phyloP scores from a whole-genome alignment of 192 early-diverging fungal genomes.

The Lobosporangium transversale region DNA sequence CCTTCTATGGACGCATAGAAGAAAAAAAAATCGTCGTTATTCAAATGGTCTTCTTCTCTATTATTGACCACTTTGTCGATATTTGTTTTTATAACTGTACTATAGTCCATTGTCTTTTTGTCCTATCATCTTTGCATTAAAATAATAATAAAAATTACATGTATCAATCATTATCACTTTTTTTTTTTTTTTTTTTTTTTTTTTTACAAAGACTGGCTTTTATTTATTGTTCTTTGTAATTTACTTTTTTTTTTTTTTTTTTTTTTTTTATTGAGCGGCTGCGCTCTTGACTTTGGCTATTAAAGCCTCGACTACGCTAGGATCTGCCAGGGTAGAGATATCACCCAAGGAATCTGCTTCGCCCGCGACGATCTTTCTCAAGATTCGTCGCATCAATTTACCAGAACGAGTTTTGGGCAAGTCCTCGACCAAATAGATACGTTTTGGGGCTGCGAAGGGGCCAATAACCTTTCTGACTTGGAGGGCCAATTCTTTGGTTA shows the following conservation, averaged over 20 bases:
- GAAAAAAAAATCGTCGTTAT: too few species aligned
- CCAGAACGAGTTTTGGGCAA: constrained; percentile 97
- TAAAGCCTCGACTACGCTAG: constrained; percentile 49
- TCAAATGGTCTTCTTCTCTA: too few species aligned
- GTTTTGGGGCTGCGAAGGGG: constrained; percentile 91
- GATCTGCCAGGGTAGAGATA: constrained; percentile 87
- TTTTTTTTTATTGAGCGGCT: constrained; percentile 2
- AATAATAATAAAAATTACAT: background rate
- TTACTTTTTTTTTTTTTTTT: background rate
- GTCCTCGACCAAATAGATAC: constrained; percentile 83
- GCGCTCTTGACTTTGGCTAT: constrained; percentile 37
- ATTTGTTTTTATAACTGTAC: background rate
- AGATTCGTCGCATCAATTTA: constrained; percentile 94
- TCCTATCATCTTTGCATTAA: background rate
- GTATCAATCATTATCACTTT: background rate
- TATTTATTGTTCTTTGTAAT: background rate
- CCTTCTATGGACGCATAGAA: background rate
- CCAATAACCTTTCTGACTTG: constrained; percentile 92
- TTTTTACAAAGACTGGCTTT: background rate
- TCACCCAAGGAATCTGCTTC: constrained; percentile 91
- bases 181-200: background rate
- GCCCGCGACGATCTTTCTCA: constrained; percentile 91
- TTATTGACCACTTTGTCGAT: background rate
- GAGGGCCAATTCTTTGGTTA: constrained; percentile 66
- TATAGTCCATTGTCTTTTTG: background rate